Conservation (phyloP, 768 basidiomycete species). For the Rhizopogon salebrosus region DNA sequence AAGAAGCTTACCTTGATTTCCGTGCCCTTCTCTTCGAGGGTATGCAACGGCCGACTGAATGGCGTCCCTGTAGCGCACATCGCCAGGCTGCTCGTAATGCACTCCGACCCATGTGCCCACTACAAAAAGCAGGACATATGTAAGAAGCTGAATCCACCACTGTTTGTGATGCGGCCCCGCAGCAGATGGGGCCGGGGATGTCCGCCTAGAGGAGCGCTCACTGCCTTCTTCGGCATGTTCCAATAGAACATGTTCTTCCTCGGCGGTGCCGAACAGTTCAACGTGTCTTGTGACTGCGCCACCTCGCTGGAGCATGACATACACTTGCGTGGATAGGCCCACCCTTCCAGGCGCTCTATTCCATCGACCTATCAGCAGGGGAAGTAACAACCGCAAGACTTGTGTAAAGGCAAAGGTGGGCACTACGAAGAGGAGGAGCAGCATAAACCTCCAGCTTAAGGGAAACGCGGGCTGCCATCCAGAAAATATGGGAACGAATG, state of each 20-base stretch:
- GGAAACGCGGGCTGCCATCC: constrained; percentile 8
- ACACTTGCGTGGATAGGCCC: background rate
- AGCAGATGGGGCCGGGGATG: background rate
- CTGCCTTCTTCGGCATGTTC: background rate
- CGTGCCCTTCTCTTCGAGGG: constrained; percentile 1
- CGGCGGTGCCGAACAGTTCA: background rate
- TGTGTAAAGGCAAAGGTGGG: constrained; percentile 3
- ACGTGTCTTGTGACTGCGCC: background rate
- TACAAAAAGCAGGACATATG: background rate
- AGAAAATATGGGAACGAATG: background rate
- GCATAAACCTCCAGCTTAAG: constrained; percentile 1
- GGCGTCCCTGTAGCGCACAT: constrained; percentile 3
- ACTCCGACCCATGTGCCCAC: background rate
- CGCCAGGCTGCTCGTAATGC: constrained; percentile 4
- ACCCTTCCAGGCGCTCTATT: background rate
- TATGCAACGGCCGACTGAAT: background rate
- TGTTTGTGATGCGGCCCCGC: background rate
- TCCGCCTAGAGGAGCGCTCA: background rate
- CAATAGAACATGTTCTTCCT: background rate
- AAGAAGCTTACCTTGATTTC: constrained; percentile 3
- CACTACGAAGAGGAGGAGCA: constrained; percentile 1
- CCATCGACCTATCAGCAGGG: background rate
- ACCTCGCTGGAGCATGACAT: background rate
- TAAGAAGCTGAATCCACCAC: constrained; percentile 1
- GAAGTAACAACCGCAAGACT: background rate